Conservation (phyloP, 371 early-diverging fungal species). For the Phascolomyces articulosus region DNA sequence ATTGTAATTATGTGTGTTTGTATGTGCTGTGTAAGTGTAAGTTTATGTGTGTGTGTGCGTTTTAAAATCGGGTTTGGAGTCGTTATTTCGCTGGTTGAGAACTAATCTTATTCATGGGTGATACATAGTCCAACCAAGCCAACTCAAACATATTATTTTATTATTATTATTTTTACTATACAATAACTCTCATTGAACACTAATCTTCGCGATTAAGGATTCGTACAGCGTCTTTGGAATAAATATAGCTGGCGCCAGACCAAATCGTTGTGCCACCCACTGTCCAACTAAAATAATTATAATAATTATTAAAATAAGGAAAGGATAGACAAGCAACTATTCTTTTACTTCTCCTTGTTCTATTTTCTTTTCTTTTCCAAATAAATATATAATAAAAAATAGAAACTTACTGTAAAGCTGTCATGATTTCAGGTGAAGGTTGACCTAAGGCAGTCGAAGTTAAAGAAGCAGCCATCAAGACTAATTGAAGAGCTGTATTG, state of each 20-base stretch:
- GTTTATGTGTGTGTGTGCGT: too few species aligned
- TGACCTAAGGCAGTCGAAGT: slow-evolving; percentile 41
- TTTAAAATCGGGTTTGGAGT: too few species aligned
- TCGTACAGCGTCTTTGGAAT: slow-evolving; percentile 77
- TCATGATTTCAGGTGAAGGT: slow-evolving; percentile 38
- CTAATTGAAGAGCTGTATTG: slow-evolving; percentile 91
- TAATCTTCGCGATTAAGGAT: slow-evolving; percentile 38
- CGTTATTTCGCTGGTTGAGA: too few species aligned
- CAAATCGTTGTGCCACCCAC: slow-evolving; percentile 85
- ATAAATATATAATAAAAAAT: too few species aligned
- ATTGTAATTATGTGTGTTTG: neutral
- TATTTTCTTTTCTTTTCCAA: neutral
- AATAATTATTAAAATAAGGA: slow-evolving; percentile 7
- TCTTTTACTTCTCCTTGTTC: neutral
- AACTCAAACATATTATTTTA: too few species aligned
- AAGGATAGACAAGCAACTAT: too few species aligned
- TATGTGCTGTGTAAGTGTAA: too few species aligned
- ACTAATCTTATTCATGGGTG: neutral
- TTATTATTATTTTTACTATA: too few species aligned
- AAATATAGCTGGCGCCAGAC: slow-evolving; percentile 80
- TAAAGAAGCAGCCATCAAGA: slow-evolving; percentile 79
- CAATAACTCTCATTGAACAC: neutral
- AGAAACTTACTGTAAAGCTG: slow-evolving; percentile 42
- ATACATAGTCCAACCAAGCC: too few species aligned
- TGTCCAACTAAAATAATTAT: slow-evolving; percentile 45